Conservation (phyloP, 805 yeast genomes). For the Candida vartiovaarae region DNA sequence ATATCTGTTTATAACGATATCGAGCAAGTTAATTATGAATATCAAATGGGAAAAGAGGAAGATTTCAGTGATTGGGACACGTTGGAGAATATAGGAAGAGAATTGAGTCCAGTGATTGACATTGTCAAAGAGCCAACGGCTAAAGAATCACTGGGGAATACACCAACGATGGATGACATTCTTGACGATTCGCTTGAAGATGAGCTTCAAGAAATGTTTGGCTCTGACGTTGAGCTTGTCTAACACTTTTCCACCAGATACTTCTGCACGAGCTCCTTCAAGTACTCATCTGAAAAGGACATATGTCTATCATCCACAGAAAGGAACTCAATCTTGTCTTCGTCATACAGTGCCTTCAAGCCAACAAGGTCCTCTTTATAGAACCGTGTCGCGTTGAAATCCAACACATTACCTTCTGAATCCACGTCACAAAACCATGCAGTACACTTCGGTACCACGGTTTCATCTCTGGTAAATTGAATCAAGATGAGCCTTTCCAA, state of each 20-base stretch:
- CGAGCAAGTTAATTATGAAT: slow-evolving; percentile 10
- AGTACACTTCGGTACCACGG: slow-evolving; percentile 64
- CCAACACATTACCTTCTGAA: slow-evolving; percentile 25
- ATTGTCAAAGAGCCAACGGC: too few species aligned
- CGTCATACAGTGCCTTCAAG: slow-evolving; percentile 37
- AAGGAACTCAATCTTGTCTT: slow-evolving; percentile 40
- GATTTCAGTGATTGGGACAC: background rate
- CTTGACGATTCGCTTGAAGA: slow-evolving; percentile 8
- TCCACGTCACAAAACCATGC: slow-evolving; percentile 60
- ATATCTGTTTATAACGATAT: slow-evolving; percentile 6
- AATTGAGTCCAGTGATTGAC: background rate
- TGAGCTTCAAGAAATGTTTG: slow-evolving; percentile 12
- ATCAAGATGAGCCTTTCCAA: slow-evolving; percentile 53
- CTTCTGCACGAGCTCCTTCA: slow-evolving; percentile 34
- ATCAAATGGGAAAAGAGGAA: slow-evolving; percentile 6
- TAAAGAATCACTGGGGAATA: too few species aligned
- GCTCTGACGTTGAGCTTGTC: slow-evolving; percentile 20
- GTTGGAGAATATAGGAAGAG: too few species aligned
- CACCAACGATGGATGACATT: slow-evolving; percentile 1
- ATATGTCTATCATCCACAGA: slow-evolving; percentile 56
- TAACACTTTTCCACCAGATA: slow-evolving; percentile 34
- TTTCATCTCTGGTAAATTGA: slow-evolving; percentile 54
- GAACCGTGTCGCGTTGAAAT: slow-evolving; percentile 42
- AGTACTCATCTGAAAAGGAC: slow-evolving; percentile 48
- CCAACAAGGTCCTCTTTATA: slow-evolving; percentile 58